Percentiles rank a stretch among this genome's conserved stretches.
phyloP scores from a whole-genome alignment of 2,329 filamentous ascomycete genomes.

The Aspergillus tanneri region DNA sequence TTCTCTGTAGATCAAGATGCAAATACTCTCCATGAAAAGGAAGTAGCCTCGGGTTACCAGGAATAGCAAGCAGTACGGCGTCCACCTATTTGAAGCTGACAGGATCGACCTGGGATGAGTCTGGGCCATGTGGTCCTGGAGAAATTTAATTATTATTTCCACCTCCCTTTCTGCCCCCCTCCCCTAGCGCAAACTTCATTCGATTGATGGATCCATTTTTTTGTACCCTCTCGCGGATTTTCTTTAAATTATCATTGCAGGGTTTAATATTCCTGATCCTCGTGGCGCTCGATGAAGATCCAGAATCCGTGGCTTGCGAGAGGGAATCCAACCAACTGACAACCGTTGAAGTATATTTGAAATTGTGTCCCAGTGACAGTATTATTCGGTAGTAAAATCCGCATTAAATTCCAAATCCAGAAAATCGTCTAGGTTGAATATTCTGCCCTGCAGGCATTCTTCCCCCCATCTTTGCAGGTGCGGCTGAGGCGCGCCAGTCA shows the following conservation, averaged over 20 bases:
- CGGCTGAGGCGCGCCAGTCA: slow-evolving; percentile 6
- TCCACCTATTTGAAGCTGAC: slow-evolving; percentile 1
- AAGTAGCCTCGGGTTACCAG: neutral
- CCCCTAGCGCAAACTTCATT: neutral
- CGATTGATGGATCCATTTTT: slow-evolving; percentile 1
- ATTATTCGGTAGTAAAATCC: slow-evolving; percentile 1
- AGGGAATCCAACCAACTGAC: slow-evolving; percentile 14
- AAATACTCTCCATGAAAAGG: neutral
- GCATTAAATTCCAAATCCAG: neutral
- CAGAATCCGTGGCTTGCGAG: slow-evolving; percentile 5
- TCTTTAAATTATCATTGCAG: neutral
- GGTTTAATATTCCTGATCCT: slow-evolving; percentile 5
- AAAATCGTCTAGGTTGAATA: too few relatives aligned
- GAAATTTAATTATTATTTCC: neutral
- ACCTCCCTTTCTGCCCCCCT: neutral
- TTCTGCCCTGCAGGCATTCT: slow-evolving; percentile 5
- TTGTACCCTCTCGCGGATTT: neutral
- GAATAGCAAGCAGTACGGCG: neutral
- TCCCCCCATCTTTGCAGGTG: slow-evolving; percentile 8
- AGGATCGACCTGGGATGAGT: slow-evolving; percentile 6
- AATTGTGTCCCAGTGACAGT: neutral
- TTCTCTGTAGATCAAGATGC: neutral
- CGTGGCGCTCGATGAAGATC: slow-evolving; percentile 11
- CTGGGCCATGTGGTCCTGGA: slow-evolving; percentile 6
- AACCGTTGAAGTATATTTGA: slow-evolving; percentile 22